phyloP scores from a whole-genome alignment of 2,329 filamentous ascomycete genomes.

The Phyllosticta citrichinensis region DNA sequence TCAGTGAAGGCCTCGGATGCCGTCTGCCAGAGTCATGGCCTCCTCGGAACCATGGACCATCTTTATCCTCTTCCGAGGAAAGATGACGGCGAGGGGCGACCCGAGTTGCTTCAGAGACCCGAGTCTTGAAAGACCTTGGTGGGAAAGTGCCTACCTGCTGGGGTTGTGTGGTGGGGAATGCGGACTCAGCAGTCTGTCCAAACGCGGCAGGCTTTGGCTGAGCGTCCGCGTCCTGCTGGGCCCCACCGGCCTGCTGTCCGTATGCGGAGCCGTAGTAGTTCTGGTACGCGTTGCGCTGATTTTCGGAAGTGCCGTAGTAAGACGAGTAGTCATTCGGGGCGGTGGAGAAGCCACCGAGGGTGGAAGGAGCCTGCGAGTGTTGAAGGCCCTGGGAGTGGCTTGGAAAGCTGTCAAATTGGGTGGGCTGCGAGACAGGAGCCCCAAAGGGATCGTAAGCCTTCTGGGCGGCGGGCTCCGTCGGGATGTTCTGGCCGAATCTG shows the following conservation, averaged over 20 bases:
- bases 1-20: background rate
- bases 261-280: conserved; percentile 52
- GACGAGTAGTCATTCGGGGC: conserved; percentile 71
- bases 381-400: conserved; percentile 48
- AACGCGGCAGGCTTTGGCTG: conserved; percentile 50
- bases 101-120: background rate
- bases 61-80: background rate
- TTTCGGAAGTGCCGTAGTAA: conserved; percentile 66
- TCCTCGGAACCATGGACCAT: background rate
- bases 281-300: conserved; percentile 63
- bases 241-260: conserved; percentile 45
- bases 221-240: conserved; percentile 55
- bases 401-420: conserved; percentile 37
- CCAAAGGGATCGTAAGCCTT: conserved; percentile 84
- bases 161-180: conserved; percentile 53
- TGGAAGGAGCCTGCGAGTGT: conserved; percentile 46
- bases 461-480: conserved; percentile 53
- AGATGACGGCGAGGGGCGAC: background rate
- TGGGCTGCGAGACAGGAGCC: conserved; percentile 52
- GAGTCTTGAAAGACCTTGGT: background rate
- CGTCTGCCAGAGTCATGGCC: background rate
- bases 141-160: conserved; percentile 35
- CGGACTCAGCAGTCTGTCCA: conserved; percentile 44
- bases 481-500: conserved; percentile 56
- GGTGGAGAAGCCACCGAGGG: conserved; percentile 59